Evolutionary conservation across 345 rosid species (phyloP).

Genomic region (Moringa oleifera): DNA sequence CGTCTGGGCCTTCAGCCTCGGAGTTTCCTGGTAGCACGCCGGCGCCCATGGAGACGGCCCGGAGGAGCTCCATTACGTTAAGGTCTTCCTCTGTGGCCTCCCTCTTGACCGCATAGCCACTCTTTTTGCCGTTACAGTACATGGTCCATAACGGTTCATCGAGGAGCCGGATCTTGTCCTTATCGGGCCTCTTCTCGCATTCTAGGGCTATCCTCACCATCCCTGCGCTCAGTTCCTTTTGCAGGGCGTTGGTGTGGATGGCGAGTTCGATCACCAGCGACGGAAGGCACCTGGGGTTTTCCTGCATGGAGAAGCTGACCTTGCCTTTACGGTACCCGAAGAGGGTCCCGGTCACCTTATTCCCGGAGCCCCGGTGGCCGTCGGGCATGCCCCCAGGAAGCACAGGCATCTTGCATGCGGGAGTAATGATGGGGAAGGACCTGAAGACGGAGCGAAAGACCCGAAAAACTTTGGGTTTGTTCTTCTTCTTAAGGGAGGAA

Average conservation of each 20-base stretch:
- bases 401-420: slow-evolving; percentile 52
- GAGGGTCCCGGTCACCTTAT: slow-evolving; percentile 52
- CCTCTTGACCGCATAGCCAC: slow-evolving; percentile 61
- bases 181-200: slow-evolving; percentile 56
- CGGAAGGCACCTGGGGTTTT: slow-evolving; percentile 59
- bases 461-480: slow-evolving; percentile 45
- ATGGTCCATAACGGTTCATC: slow-evolving; percentile 80
- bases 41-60: slow-evolving; percentile 83
- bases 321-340: slow-evolving; percentile 72
- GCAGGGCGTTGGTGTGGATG: slow-evolving; percentile 52
- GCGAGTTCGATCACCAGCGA: slow-evolving; percentile 51
- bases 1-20: slow-evolving; percentile 60
- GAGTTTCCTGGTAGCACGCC: slow-evolving; percentile 71
- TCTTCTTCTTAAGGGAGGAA: slow-evolving; percentile 35
- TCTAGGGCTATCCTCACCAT: slow-evolving; percentile 78
- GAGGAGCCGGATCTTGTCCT: slow-evolving; percentile 39
- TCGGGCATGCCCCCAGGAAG: slow-evolving; percentile 42
- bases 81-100: slow-evolving; percentile 69
- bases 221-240: slow-evolving; percentile 58
- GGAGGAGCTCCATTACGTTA: slow-evolving; percentile 67
- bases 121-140: slow-evolving; percentile 77
- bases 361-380: slow-evolving; percentile 26
- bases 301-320: slow-evolving; percentile 71
- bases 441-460: slow-evolving; percentile 73
- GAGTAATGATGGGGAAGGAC: slow-evolving; percentile 65